Evolutionary conservation across 495 filamentous ascomycete species (phyloP), one percentile per base, ranked within the genome.

Genomic region (Aeminium ludgeri): DNA sequence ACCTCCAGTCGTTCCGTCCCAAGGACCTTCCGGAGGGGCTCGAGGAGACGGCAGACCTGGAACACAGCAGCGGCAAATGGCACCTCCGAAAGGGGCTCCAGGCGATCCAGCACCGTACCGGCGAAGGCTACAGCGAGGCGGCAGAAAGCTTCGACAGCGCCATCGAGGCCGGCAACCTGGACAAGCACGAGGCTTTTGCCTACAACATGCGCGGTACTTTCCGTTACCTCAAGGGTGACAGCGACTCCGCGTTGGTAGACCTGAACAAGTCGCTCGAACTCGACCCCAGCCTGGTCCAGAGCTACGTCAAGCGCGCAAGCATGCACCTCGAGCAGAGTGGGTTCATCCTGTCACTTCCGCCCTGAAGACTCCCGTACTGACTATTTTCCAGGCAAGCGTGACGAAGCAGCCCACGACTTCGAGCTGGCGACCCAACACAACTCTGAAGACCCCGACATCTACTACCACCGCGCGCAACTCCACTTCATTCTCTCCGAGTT

Each of bases 401-500:
- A 91, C 15, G 75, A 76, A 47, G 91, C 89, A 23, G 75, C 82
- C 20, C 70, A 76, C 45, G 89, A 99, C 58, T 94, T 99, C 51
- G 77, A 79, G 42, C 69, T 76, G 45, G 89, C 89, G 13, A 76
- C 89, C 56, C 68, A 66, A 38, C 81, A 94, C 56, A 87, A 95
- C 62, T 68, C 74, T 42, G 71, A 81, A 28, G 89, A 99, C 56
- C 86, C 89, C 7, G 89, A 99, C 54, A 93, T 99, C 59, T 99
- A 86, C 72, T 99, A 99, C 62, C 91, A 99, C 67, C 86, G 89
- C 47, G 89, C 89, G 16, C 89, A 99, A 63, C 76, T 96, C 13
- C 86, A 95, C 68, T 99, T 99, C 67, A 95, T 99, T 58, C 78
- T 93, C 38, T 73, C 78, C 16, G 86, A 96, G 60, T 93, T 92